Evolutionary conservation across 805 yeast species (phyloP).

Genomic region (Candida germanica): DNA sequence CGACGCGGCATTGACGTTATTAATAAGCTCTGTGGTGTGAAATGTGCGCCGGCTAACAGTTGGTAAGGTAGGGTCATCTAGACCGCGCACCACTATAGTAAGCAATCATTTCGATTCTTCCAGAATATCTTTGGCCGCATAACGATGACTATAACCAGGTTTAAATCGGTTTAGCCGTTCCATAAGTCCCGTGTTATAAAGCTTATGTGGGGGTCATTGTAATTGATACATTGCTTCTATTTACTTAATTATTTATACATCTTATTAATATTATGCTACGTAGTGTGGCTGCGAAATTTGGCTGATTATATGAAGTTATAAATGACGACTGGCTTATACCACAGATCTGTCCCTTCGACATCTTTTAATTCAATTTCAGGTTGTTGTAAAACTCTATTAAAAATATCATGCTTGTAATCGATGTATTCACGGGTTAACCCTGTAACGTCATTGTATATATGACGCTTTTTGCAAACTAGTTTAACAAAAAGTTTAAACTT

Average conservation of each 20-base stretch:
- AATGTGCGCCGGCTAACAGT: too few species aligned
- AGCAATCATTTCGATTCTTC: too few species aligned
- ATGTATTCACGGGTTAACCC: slow-evolving; percentile 8
- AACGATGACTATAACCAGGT: too few species aligned
- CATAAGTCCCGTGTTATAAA: too few species aligned
- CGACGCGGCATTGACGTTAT: neutral
- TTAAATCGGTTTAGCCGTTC: too few species aligned
- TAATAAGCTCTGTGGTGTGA: slow-evolving; percentile 9
- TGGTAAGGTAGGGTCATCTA: too few species aligned
- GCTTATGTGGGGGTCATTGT: too few species aligned
- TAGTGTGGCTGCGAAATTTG: neutral
- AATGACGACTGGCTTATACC: slow-evolving; percentile 9
- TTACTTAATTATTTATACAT: too few species aligned
- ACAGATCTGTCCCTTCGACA: slow-evolving; percentile 1
- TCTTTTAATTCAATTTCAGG: slow-evolving; percentile 5
- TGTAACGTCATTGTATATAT: neutral
- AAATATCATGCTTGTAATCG: slow-evolving; percentile 8
- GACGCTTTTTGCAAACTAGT: slow-evolving; percentile 4
- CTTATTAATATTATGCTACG: too few species aligned
- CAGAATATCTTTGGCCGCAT: too few species aligned
- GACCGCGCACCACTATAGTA: too few species aligned
- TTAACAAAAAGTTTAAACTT: slow-evolving; percentile 11
- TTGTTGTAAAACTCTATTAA: slow-evolving; percentile 6
- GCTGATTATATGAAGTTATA: slow-evolving; percentile 5
- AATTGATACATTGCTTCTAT: too few species aligned